These are phyloP conservation scores for Butyriboletus loyo DNA, from an alignment of 768 basidiomycete genomes.

Conservation along the genomic window DNA sequence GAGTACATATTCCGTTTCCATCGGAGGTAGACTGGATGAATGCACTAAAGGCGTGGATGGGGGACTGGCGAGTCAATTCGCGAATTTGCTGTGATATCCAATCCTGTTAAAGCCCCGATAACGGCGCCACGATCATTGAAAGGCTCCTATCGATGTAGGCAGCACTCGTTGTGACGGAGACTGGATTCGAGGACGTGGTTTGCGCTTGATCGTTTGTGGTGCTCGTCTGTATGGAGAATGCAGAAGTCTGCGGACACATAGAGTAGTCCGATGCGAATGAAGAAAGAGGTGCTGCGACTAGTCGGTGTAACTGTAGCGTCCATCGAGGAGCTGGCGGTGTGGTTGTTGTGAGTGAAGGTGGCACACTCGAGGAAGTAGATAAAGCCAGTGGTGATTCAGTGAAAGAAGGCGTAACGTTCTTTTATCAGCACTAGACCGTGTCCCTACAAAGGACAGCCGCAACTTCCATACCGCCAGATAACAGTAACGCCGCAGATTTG, in stretches of 20 bases:
- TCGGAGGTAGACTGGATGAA: conserved; percentile 41
- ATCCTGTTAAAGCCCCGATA: conserved; percentile 47
- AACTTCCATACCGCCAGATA: not conserved
- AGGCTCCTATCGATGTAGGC: conserved; percentile 45
- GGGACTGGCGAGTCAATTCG: conserved; percentile 2
- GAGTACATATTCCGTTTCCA: conserved; percentile 14
- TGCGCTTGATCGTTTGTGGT: conserved; percentile 38
- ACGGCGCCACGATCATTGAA: conserved; percentile 66
- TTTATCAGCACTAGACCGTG: not conserved
- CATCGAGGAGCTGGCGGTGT: not conserved
- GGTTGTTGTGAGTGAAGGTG: not conserved
- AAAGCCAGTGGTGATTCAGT: not conserved
- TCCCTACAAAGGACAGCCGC: not conserved
- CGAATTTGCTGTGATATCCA: conserved; percentile 23
- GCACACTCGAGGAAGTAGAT: not conserved
- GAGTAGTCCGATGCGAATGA: not conserved
- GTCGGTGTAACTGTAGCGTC: not conserved
- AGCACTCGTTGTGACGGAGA: conserved; percentile 40
- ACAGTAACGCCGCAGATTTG: no score
- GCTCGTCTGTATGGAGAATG: conserved; percentile 32
- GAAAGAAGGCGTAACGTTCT: not conserved
- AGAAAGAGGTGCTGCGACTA: not conserved
- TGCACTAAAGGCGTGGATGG: conserved; percentile 52
- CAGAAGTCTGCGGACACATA: not conserved
- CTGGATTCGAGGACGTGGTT: conserved; percentile 38